phyloP scores from a whole-genome alignment of 345 rosid species.

The Jatropha curcas region DNA sequence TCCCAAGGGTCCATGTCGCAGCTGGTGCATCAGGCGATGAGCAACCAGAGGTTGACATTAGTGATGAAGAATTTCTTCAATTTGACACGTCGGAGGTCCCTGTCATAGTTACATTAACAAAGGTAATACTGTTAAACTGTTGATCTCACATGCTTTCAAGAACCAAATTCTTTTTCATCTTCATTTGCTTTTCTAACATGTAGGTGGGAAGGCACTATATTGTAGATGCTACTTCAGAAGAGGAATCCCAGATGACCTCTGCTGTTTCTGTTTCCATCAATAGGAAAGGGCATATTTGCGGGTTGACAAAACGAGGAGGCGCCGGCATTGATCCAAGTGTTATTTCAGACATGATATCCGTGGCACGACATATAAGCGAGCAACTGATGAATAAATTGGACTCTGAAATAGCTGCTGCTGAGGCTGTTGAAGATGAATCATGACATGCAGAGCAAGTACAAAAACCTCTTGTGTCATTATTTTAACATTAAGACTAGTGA shows the following conservation, averaged over 20 bases:
- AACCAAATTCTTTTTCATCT: neutral
- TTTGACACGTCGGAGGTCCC: constrained; percentile 77
- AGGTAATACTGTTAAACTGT: constrained; percentile 40
- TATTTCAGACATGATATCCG: constrained; percentile 85
- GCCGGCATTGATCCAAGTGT: constrained; percentile 77
- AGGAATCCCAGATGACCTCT: constrained; percentile 94
- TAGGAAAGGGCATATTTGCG: constrained; percentile 72
- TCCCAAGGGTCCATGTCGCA: constrained; percentile 73
- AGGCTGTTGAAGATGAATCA: constrained; percentile 42
- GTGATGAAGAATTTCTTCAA: constrained; percentile 90
- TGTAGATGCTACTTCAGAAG: constrained; percentile 89
- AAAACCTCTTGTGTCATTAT: neutral
- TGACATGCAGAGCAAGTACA: neutral
- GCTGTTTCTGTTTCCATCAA: constrained; percentile 78
- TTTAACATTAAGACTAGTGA: too few relatives aligned
- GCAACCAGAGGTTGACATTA: constrained; percentile 87
- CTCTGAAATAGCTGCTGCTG: constrained; percentile 75
- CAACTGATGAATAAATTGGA: constrained; percentile 66
- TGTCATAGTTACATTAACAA: constrained; percentile 72
- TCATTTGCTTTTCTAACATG: neutral
- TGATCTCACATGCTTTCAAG: neutral
- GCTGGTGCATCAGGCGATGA: constrained; percentile 58
- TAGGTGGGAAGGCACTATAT: constrained; percentile 77
- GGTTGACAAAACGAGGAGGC: constrained; percentile 80
- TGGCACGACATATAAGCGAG: constrained; percentile 64